Evolutionary conservation across 2,329 filamentous ascomycete species (phyloP), one percentile per base, ranked within the genome.

Genomic region (Phyllosticta citrichinensis): DNA sequence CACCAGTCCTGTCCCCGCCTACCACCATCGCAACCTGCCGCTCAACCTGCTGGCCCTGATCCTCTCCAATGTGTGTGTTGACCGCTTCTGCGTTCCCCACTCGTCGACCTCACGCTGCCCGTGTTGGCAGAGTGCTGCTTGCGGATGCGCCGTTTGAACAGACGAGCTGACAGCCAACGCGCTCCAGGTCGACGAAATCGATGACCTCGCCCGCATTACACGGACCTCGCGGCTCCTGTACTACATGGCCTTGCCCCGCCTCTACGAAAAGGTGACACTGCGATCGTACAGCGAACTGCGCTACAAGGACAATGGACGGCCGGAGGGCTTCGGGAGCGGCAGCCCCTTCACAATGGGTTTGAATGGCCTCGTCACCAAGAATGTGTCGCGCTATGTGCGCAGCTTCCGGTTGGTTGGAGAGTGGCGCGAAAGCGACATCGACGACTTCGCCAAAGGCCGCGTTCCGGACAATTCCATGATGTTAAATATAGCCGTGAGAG

Each of bases 401-500:
- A 77, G 76, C 20, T 77, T 85, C 62, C 72, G 75, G 2, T 65
- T 86, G 40, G 72, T 76, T 33, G 84, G 84, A 22, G 76, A 83
- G 25, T 86, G 81, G 81, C 77, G 77, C 59, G 83, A 85, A 66
- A 72, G 77, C 57, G 81, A 83, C 58, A 66, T 81, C 22, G 80
- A 84, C 58, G 82, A 85, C 64, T 81, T 83, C 69, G 79, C 80
- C 61, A 79, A 79, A 54, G 83, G 83, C 0, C 75, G 83, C 47
- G 80, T 86, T 58, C 82, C 83, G n/a, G 83, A 86, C 71, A 83
- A 80, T 53, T 81, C 78, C 47, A 85, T 86, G 81, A 78, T 87
- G 76, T 72, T 86, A 66, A 85, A 84, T 68, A 81, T 84, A 56
- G 77, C 80, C 2, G 74, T 84, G 57, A 79, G 83, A 62, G 82